Evolutionary conservation across 129 eudicot species (phyloP).

Genomic region (Smallanthus sonchifolius): DNA sequence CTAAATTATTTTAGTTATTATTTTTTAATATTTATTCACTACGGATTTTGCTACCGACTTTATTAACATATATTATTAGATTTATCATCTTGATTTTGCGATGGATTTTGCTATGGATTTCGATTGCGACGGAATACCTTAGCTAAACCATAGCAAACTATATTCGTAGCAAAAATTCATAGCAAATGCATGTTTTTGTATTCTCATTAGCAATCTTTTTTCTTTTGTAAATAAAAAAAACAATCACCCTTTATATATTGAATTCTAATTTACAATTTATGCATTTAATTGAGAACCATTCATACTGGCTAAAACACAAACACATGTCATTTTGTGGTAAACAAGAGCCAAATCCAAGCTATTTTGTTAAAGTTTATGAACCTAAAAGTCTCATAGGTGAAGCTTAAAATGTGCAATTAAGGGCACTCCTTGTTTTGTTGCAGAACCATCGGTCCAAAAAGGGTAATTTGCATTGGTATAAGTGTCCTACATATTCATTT

Average conservation of each 20-base stretch:
- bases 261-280: background rate
- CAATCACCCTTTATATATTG: background rate
- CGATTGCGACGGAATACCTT: too few relatives aligned
- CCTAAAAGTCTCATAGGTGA: slow-evolving; percentile 5
- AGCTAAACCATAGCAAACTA: too few relatives aligned
- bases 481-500: slow-evolving; percentile 21
- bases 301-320: background rate
- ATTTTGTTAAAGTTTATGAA: background rate
- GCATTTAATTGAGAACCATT: background rate
- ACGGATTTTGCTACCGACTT: too few relatives aligned
- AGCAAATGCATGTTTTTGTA: background rate
- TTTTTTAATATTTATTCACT: too few relatives aligned
- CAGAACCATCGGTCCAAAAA: slow-evolving; percentile 15
- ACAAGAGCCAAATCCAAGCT: background rate
- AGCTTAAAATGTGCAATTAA: slow-evolving; percentile 13
- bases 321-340: background rate
- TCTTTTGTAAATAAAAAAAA: background rate
- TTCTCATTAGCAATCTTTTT: background rate
- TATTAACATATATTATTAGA: too few relatives aligned
- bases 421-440: slow-evolving; percentile 14
- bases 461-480: slow-evolving; percentile 22
- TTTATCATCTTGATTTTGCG: too few relatives aligned
- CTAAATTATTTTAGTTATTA: too few relatives aligned
- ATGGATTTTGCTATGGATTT: too few relatives aligned
- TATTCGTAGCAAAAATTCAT: too few relatives aligned